Base-by-base conservation (phyloP, 306 rosid species). In the Inga laurina region DNA sequence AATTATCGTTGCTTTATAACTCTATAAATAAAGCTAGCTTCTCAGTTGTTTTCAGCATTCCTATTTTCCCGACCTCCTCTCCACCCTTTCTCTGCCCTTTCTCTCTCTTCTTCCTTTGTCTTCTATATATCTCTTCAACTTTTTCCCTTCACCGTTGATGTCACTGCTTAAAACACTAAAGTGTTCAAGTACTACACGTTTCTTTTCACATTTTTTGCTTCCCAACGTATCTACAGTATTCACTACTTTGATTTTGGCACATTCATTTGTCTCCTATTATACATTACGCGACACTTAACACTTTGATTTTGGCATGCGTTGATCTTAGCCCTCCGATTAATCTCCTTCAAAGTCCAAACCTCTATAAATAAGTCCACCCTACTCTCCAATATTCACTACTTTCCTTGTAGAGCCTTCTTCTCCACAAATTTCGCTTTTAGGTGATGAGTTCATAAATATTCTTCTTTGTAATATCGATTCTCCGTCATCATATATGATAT, bases 351-450 rank as follows among this genome's bases (percentile, higher is more conserved):
- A 30, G 74, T 62, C 72, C 56, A 7, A 79, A 30, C 71, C 75
- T 85, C 79, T 84, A 77, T 84, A 82, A 71, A 86, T 79, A 79
- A 64, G 9, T 15, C 57, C 35, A 64, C 73, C 67, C 76, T 21
- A 2, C 75, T 66, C 75, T 21, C n/a, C 73, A 67, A 1, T 16
- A 35, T 44, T 22, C 80, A 32, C 1, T 15, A 6, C 13, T 2
- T 7, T 8, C 30, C 64, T 30, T 64, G 43, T 39, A 39, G 43
- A 39, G 43, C 70, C 30, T 2, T 14, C 7, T 14, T 48, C 57
- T 61, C 21, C 14, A 11, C 70, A 16, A 12, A 15, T 27, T 64
- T 64, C 19, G 7, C 37, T 27, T 11, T 24, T 51, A 8, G 13
- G 70, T 64, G 12, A 56, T 56, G 13, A 8, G 8, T 57, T 57